A percentile compares a stretch with the other conserved stretches of the same genome.
These are phyloP conservation scores for Psophocarpus tetragonolobus DNA, from an alignment of 306 rosid species.

Conservation along the genomic window DNA sequence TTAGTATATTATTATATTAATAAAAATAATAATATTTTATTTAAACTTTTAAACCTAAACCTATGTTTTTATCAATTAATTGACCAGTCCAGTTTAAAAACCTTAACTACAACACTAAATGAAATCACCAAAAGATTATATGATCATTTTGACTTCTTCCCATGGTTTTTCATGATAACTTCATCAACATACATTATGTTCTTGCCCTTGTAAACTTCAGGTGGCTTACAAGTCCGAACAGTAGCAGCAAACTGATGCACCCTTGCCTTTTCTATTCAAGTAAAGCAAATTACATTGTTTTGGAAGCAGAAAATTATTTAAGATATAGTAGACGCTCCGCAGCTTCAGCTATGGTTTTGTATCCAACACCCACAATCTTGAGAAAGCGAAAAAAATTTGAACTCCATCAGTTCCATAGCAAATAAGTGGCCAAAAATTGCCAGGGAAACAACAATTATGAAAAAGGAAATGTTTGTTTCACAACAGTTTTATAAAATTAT, in stretches of 20 bases:
- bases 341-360: no score
- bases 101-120: neutral
- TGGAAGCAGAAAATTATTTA: no score
- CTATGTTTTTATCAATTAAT: no score
- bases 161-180: conserved; percentile 74
- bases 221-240: conserved; percentile 80
- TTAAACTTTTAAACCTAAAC: no score
- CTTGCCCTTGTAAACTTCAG: conserved; percentile 90
- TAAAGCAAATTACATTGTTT: no score
- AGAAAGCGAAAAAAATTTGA: conserved; percentile 66
- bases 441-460: neutral
- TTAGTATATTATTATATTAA: no score
- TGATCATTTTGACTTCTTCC: conserved; percentile 77
- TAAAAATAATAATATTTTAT: no score
- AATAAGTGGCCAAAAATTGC: conserved; percentile 8
- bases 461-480: no score
- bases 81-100: no score
- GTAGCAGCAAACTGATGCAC: conserved; percentile 87
- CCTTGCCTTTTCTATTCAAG: no score
- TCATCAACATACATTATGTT: conserved; percentile 81
- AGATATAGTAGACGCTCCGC: no score
- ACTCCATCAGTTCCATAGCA: conserved; percentile 50
- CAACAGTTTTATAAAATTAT: no score
- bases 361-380: conserved; percentile 86
- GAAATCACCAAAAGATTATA: neutral